Conservation (phyloP, 495 filamentous ascomycete genomes). For the Penicillium soppii region DNA sequence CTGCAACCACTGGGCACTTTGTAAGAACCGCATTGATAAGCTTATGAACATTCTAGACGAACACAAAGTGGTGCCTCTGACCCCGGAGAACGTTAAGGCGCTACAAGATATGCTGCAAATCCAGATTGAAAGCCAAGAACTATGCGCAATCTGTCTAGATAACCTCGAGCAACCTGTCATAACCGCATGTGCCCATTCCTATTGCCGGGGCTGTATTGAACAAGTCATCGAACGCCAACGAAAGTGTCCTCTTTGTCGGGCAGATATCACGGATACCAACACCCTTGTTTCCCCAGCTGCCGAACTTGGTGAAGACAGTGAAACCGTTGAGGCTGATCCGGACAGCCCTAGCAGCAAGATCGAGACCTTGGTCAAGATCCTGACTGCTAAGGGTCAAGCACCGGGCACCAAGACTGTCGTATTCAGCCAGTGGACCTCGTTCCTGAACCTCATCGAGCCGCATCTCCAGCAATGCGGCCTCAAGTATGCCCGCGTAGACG, state of each 20-base stretch:
- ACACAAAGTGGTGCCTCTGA: slow-evolving; percentile 67
- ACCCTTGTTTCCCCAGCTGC: slow-evolving; percentile 65
- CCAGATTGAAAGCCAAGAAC: slow-evolving; percentile 77
- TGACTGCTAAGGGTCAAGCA: slow-evolving; percentile 68
- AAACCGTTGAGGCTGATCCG: slow-evolving; percentile 52
- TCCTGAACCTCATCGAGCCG: slow-evolving; percentile 74
- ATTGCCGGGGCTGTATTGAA: slow-evolving; percentile 72
- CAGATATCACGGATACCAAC: slow-evolving; percentile 57
- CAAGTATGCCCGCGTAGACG: slow-evolving; percentile 76
- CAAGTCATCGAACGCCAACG: slow-evolving; percentile 76
- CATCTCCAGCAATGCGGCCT: slow-evolving; percentile 63
- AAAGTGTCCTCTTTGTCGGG: slow-evolving; percentile 88
- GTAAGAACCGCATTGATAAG: slow-evolving; percentile 68
- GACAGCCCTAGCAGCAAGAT: slow-evolving; percentile 79
- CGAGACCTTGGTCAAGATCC: slow-evolving; percentile 74
- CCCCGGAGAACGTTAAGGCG: slow-evolving; percentile 66
- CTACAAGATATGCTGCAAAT: slow-evolving; percentile 78
- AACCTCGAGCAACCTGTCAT: slow-evolving; percentile 73
- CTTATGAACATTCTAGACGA: slow-evolving; percentile 66
- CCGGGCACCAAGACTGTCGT: slow-evolving; percentile 77
- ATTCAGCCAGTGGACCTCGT: slow-evolving; percentile 93
- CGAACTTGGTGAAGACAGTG: slow-evolving; percentile 49
- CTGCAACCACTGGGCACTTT: slow-evolving; percentile 86
- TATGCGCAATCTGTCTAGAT: slow-evolving; percentile 83
- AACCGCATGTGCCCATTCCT: slow-evolving; percentile 84